Conservation (phyloP, 768 basidiomycete species). For the Lentinula boryana region DNA sequence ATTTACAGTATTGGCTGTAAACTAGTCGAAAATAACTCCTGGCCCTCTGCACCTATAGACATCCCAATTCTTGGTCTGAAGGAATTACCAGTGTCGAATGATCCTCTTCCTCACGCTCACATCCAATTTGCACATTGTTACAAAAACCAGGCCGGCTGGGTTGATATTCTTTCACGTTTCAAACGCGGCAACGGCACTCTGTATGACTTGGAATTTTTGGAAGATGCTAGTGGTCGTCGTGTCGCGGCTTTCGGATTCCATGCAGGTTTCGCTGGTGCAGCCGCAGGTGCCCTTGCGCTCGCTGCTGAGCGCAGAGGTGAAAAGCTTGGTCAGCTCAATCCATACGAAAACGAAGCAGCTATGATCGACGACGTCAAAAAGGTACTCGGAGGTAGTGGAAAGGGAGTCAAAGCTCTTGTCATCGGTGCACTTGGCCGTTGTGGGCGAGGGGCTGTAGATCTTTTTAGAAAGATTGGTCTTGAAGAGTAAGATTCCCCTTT, state of each 20-base stretch:
- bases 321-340: conserved; percentile 62
- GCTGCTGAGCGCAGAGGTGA: conserved; percentile 60
- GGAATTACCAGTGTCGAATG: conserved; percentile 81
- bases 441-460: conserved; percentile 89
- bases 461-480: conserved; percentile 95
- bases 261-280: conserved; percentile 98
- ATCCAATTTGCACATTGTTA: conserved; percentile 99
- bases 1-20: conserved; percentile 76
- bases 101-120: conserved; percentile 87
- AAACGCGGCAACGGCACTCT: conserved; percentile 74
- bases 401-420: conserved; percentile 80
- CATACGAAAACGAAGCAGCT: conserved; percentile 77
- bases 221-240: conserved; percentile 75
- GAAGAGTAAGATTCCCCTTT: conserved; percentile 61
- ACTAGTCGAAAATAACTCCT: conserved; percentile 82
- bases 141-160: conserved; percentile 94
- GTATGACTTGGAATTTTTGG: conserved; percentile 95
- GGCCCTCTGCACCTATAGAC: conserved; percentile 72
- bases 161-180: conserved; percentile 80
- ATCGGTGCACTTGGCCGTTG: conserved; percentile 96
- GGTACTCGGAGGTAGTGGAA: conserved; percentile 60
- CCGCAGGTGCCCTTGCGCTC: conserved; percentile 79
- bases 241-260: conserved; percentile 98
- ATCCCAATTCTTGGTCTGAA: conserved; percentile 92
- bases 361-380: conserved; percentile 76